phyloP scores from a whole-genome alignment of 768 basidiomycete species.

The Leucogyrophana mollusca region DNA sequence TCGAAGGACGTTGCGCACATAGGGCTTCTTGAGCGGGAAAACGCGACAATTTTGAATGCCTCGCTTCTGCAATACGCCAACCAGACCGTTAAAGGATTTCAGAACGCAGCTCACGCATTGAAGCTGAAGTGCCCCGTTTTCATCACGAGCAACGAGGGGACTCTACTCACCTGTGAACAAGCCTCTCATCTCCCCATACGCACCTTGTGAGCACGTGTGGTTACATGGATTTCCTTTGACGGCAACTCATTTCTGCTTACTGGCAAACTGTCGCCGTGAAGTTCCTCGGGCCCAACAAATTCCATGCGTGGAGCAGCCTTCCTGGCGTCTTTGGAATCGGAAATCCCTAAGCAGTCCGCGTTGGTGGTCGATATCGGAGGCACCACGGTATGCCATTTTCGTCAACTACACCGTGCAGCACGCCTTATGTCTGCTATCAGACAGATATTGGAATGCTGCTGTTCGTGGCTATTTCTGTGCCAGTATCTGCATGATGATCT shows the following conservation, averaged over 20 bases:
- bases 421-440: slow-evolving; percentile 13
- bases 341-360: slow-evolving; percentile 33
- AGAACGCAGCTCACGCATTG: slow-evolving; percentile 46
- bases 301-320: slow-evolving; percentile 70
- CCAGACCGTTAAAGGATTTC: slow-evolving; percentile 53
- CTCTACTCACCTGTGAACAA: slow-evolving; percentile 44
- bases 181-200: slow-evolving; percentile 60
- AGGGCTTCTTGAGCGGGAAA: slow-evolving; percentile 63
- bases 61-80: slow-evolving; percentile 60
- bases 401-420: too few relatives aligned
- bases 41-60: slow-evolving; percentile 67
- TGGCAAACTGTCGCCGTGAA: slow-evolving; percentile 11
- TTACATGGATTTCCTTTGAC: too few relatives aligned
- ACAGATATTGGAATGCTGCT: slow-evolving; percentile 64
- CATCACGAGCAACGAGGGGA: slow-evolving; percentile 62
- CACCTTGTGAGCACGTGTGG: slow-evolving; percentile 39
- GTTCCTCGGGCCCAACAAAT: slow-evolving; percentile 59
- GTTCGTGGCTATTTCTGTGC: slow-evolving; percentile 14
- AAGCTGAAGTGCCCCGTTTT: slow-evolving; percentile 49
- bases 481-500: neutral
- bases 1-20: slow-evolving; percentile 58
- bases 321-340: slow-evolving; percentile 43
- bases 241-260: slow-evolving; percentile 1
- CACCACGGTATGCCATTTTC: slow-evolving; percentile 41
- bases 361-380: slow-evolving; percentile 66